Conservation (phyloP, 78 protist genomes). For the Ministeria vibrans region DNA sequence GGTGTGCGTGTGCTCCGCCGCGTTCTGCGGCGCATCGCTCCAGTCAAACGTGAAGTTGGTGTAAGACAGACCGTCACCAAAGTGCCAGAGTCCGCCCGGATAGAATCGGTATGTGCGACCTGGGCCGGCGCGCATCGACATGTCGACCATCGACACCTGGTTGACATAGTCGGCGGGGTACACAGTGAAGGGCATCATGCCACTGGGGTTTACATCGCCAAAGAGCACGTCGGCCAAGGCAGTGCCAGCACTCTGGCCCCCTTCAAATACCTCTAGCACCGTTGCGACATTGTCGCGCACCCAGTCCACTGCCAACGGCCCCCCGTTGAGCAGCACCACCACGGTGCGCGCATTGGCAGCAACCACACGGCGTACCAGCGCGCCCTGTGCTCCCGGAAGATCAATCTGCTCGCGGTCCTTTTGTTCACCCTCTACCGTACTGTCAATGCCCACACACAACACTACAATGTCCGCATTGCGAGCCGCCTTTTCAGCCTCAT, state of each 20-base stretch:
- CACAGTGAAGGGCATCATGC: slow-evolving; percentile 6
- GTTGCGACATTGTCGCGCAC: not conserved
- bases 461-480: not conserved
- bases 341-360: not conserved
- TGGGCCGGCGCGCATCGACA: slow-evolving; percentile 5
- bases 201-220: not conserved
- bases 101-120: slow-evolving; percentile 28
- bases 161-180: slow-evolving; percentile 6
- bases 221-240: not conserved
- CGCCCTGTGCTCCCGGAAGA: not conserved
- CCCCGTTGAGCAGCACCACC: not conserved
- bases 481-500: not conserved
- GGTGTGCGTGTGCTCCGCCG: not conserved
- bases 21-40: not conserved
- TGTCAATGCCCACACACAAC: not conserved
- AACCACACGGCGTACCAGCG: not conserved
- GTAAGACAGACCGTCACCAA: slow-evolving; percentile 22
- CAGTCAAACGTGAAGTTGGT: not conserved
- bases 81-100: not conserved
- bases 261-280: not conserved
- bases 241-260: not conserved
- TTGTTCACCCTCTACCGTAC: not conserved
- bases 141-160: not conserved
- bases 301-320: not conserved
- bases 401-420: not conserved